Evolutionary conservation across 2,329 filamentous ascomycete species (phyloP).

Genomic region (Xylaria digitata): DNA sequence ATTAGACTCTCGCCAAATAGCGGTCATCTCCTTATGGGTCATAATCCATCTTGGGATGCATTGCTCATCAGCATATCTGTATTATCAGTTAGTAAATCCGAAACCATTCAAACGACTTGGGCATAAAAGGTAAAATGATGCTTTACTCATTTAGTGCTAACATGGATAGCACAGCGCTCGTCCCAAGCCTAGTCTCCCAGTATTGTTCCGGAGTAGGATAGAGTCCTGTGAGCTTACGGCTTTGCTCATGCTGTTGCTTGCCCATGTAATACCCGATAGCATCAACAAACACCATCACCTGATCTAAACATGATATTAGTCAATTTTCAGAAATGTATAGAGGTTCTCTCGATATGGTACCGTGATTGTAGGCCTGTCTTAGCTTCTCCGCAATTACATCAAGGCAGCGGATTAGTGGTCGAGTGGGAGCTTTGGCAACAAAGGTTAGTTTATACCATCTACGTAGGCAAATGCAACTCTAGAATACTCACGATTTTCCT

Average conservation of each 20-base stretch:
- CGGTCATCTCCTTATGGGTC: background rate
- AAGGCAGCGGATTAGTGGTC: constrained; percentile 6
- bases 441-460: background rate
- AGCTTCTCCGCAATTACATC: constrained; percentile 6
- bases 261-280: constrained; percentile 14
- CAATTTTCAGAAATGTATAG: background rate
- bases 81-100: background rate
- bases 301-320: background rate
- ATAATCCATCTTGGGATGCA: constrained; percentile 14
- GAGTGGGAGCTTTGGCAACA: background rate
- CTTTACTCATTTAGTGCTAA: constrained; percentile 8
- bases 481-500: background rate
- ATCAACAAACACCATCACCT: constrained; percentile 7
- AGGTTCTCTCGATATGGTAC: background rate
- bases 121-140: background rate
- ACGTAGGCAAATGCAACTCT: background rate
- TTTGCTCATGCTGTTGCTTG: constrained; percentile 8
- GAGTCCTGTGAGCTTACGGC: background rate
- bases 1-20: constrained; percentile 5
- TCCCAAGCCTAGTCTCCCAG: constrained; percentile 13
- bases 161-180: constrained; percentile 1
- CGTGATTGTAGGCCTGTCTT: constrained; percentile 1
- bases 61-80: constrained; percentile 8
- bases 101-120: background rate
- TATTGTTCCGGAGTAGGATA: constrained; percentile 6